Evolutionary conservation across 768 basidiomycete genomes (phyloP).

Genomic region (Hericium rajendrae): DNA sequence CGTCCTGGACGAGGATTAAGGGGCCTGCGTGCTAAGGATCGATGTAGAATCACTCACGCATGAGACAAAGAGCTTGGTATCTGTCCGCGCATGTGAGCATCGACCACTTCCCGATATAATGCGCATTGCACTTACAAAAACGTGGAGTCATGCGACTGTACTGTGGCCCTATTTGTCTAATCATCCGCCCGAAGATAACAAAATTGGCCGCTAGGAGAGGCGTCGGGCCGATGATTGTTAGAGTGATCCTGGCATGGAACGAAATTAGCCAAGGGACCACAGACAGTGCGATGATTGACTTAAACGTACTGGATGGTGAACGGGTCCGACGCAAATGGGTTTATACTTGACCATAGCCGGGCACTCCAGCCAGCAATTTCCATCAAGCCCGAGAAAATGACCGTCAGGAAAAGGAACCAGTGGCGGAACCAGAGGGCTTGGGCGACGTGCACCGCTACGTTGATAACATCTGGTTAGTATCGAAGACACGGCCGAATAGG

Average conservation of each 20-base stretch:
- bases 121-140: conserved; percentile 3
- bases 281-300: neutral
- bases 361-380: neutral
- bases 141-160: conserved; percentile 10
- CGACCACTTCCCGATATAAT: too few species aligned
- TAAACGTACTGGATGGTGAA: conserved; percentile 9
- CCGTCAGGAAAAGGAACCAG: conserved; percentile 3
- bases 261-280: neutral
- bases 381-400: neutral
- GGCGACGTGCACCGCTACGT: conserved; percentile 13
- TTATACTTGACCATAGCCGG: conserved; percentile 3
- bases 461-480: neutral
- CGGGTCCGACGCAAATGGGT: neutral
- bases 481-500: neutral
- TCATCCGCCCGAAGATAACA: conserved; percentile 10
- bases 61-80: conserved; percentile 8
- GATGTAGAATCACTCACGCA: conserved; percentile 1
- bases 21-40: neutral
- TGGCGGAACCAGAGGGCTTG: conserved; percentile 21
- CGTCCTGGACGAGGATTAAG: conserved; percentile 3
- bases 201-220: conserved; percentile 14
- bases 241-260: conserved; percentile 1
- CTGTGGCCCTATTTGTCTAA: conserved; percentile 8
- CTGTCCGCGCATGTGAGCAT: neutral
- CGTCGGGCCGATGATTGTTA: conserved; percentile 10